A percentile compares a stretch with the other conserved stretches of the same genome.
phyloP scores from a whole-genome alignment of 2,329 filamentous ascomycete species.

The Xylariomycetidae sp. region DNA sequence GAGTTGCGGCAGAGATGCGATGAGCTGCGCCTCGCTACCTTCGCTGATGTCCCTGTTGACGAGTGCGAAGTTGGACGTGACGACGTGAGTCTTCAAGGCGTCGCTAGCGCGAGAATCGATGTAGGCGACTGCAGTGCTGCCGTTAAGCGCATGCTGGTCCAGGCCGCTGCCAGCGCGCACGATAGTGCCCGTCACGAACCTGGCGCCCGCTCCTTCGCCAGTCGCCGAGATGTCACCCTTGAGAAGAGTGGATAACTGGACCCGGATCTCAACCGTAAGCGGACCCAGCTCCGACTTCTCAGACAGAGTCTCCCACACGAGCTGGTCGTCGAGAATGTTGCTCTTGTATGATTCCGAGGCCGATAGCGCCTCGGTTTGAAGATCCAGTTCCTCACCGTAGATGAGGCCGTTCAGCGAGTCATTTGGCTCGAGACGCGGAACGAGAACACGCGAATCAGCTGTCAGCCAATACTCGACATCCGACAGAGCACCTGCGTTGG shows the following conservation, averaged over 20 bases:
- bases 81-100: conserved; percentile 1
- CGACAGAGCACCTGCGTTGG: background rate
- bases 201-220: background rate
- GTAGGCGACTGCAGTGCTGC: conserved; percentile 1
- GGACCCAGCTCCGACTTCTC: background rate
- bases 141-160: background rate
- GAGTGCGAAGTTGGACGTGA: conserved; percentile 1
- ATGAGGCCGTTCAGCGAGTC: conserved; percentile 3
- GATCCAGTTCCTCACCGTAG: background rate
- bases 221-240: conserved; percentile 1
- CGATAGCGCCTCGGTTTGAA: background rate
- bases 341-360: conserved; percentile 1
- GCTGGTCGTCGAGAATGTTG: conserved; percentile 2
- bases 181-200: conserved; percentile 3
- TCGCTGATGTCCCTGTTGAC: background rate
- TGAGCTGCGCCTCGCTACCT: background rate
- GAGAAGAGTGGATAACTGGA: background rate
- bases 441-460: conserved; percentile 1
- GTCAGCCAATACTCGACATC: conserved; percentile 5
- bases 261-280: conserved; percentile 3
- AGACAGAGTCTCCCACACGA: conserved; percentile 1
- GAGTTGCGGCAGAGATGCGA: background rate
- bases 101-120: background rate
- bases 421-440: conserved; percentile 4
- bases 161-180: conserved; percentile 2